phyloP scores from a whole-genome alignment of 805 yeast genomes.

The Myxozyma neotropica region DNA sequence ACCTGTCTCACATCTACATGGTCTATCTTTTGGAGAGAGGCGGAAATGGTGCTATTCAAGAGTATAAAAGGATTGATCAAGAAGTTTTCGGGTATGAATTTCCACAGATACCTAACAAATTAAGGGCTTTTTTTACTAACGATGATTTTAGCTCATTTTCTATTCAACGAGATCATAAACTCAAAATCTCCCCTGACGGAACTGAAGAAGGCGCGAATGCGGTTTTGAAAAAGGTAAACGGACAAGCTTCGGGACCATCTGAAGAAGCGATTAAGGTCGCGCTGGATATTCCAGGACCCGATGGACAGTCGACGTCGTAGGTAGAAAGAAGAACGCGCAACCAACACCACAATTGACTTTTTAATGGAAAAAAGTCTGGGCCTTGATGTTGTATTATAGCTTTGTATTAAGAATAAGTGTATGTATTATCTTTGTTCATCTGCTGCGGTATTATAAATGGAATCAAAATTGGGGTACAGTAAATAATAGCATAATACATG shows the following conservation, averaged over 20 bases:
- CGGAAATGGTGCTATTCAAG: slow-evolving; percentile 27
- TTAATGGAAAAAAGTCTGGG: not conserved
- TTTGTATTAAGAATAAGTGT: not conserved
- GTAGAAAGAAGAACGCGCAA: too few species aligned
- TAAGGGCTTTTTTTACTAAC: not conserved
- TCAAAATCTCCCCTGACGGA: slow-evolving; percentile 19
- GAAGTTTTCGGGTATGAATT: slow-evolving; percentile 36
- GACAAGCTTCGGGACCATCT: slow-evolving; percentile 9
- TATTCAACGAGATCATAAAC: slow-evolving; percentile 24
- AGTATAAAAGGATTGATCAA: slow-evolving; percentile 33
- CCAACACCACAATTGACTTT: too few species aligned
- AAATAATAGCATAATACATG: not conserved
- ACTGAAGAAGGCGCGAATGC: slow-evolving; percentile 8
- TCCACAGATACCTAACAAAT: not conserved
- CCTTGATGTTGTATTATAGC: not conserved
- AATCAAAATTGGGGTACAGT: not conserved
- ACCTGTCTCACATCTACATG: slow-evolving; percentile 39
- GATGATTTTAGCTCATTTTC: slow-evolving; percentile 20
- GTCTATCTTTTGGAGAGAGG: slow-evolving; percentile 37
- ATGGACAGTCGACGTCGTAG: not conserved
- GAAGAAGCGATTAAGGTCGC: slow-evolving; percentile 22
- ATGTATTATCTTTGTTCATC: not conserved
- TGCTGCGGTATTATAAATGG: not conserved
- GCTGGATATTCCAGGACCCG: slow-evolving; percentile 19
- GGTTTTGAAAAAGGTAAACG: slow-evolving; percentile 3